Evolutionary conservation across 1,284 basidiomycete species (phyloP), one percentile per base, ranked within the genome.

Genomic region (Apiotrichum sp.): DNA sequence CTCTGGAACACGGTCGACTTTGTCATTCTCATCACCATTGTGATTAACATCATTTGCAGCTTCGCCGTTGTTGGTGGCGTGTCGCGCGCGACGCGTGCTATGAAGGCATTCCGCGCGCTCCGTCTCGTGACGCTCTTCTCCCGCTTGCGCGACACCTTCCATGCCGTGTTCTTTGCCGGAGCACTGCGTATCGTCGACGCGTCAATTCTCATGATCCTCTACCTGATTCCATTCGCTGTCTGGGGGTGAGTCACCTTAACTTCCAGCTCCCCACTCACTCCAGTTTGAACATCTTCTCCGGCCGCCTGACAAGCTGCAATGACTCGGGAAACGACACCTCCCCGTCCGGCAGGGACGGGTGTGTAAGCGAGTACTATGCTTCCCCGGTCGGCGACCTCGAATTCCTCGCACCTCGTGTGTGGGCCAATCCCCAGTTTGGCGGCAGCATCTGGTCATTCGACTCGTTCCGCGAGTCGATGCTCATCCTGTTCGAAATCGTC

Each of bases 401-500:
- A 33, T 93, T 86, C 71, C 79, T 85, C 13, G 85, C 85, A 4
- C 95, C 95, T 3, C 83, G 91, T 16, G 86, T 85, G 5, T 98
- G 95, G 95, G 81, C 84, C 53, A 89, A 93, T 67, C 93, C 95
- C 8, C 81, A 81, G 2, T 86, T 85, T 11, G 88, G 66, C 8
- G 62, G 59, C 47, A 93, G 89, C 4, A 82, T 82, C 2, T 98
- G 93, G 78, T 88, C 87, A 0, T 98, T 98, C 67, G 95, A 98
- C 74, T 85, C 81, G 16, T 98, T 98, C 77, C 81, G 84, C 10
- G 79, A 86, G 4, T 88, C 90, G 0, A 79, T 98, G 47, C 81
- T 98, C 50, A 97, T 98, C 66, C 80, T 98, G 3, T 98, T 98
- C 68, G 95, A 98, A 77, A 95, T 96, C 67, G 90, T 98, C 40